Evolutionary conservation across 192 early-diverging fungal species (phyloP).

Genomic region (Physocladia obscura): DNA sequence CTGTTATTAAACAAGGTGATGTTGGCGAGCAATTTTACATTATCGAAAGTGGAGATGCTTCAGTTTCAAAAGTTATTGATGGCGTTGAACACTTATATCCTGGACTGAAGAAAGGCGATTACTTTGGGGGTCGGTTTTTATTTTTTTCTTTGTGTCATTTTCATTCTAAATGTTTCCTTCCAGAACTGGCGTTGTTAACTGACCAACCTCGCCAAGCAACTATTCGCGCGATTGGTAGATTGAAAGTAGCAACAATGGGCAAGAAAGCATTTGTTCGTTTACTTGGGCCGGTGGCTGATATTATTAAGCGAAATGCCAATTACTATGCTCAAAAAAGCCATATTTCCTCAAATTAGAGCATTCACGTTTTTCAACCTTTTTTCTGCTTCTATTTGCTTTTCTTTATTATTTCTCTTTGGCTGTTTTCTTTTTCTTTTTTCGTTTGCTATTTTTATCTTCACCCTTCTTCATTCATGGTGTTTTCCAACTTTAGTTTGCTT

Average conservation of each 20-base stretch:
- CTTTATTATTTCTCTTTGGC: too few species aligned
- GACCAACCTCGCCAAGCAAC: conserved; percentile 91
- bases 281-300: conserved; percentile 92
- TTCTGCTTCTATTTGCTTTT: too few species aligned
- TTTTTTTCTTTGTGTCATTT: background rate
- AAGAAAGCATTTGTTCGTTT: conserved; percentile 94
- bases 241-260: conserved; percentile 94
- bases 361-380: background rate
- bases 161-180: background rate
- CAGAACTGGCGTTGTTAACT: conserved; percentile 94
- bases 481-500: too few species aligned
- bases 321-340: conserved; percentile 67
- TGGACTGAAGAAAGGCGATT: conserved; percentile 76
- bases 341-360: background rate
- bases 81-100: conserved; percentile 70
- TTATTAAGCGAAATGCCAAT: conserved; percentile 89
- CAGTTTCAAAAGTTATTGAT: conserved; percentile 75
- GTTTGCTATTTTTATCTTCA: too few species aligned
- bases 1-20: conserved; percentile 90
- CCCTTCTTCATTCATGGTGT: too few species aligned
- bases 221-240: conserved; percentile 70
- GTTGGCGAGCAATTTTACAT: conserved; percentile 93
- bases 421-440: too few species aligned
- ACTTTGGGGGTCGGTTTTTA: conserved; percentile 88
- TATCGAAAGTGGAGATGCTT: conserved; percentile 88